Evolutionary conservation across 495 filamentous ascomycete genomes (phyloP).

Genomic region (Penicillium diatomitis): DNA sequence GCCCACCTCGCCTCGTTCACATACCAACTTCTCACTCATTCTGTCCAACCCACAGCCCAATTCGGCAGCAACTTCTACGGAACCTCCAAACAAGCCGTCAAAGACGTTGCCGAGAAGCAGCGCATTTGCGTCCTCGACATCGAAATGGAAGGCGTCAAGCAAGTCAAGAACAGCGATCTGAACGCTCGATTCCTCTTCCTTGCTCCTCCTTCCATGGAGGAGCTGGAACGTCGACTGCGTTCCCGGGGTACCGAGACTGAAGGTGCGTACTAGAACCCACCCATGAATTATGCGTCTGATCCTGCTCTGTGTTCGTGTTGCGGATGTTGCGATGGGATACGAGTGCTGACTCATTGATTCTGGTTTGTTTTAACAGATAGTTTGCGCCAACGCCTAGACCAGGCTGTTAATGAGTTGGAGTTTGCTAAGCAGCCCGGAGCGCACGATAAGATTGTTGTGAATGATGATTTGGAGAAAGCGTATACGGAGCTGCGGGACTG

Average conservation of each 20-base stretch:
- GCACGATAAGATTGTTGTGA: conserved; percentile 81
- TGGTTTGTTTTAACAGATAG: conserved; percentile 14
- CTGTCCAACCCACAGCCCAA: conserved; percentile 27
- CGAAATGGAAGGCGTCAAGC: conserved; percentile 98
- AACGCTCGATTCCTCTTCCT: conserved; percentile 80
- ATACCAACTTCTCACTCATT: no score
- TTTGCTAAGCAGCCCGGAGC: conserved; percentile 63
- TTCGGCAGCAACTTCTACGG: conserved; percentile 89
- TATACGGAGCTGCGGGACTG: conserved; percentile 70
- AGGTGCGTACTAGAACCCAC: conserved; percentile 21
- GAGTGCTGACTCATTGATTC: background rate
- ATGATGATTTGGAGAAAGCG: conserved; percentile 78
- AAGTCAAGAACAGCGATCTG: conserved; percentile 70
- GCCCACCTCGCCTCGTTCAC: no score
- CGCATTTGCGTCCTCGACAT: conserved; percentile 56
- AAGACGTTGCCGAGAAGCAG: conserved; percentile 54
- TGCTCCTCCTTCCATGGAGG: conserved; percentile 65
- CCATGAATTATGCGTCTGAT: no score
- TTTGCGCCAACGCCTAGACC: conserved; percentile 62
- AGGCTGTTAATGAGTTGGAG: conserved; percentile 76
- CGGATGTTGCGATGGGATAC: no score
- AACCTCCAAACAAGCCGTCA: conserved; percentile 67
- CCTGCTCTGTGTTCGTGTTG: no score
- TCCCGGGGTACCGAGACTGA: conserved; percentile 81
- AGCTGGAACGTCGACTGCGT: conserved; percentile 66